phyloP scores from a whole-genome alignment of 2,329 filamentous ascomycete genomes.

The Incumbomyces delicatus region DNA sequence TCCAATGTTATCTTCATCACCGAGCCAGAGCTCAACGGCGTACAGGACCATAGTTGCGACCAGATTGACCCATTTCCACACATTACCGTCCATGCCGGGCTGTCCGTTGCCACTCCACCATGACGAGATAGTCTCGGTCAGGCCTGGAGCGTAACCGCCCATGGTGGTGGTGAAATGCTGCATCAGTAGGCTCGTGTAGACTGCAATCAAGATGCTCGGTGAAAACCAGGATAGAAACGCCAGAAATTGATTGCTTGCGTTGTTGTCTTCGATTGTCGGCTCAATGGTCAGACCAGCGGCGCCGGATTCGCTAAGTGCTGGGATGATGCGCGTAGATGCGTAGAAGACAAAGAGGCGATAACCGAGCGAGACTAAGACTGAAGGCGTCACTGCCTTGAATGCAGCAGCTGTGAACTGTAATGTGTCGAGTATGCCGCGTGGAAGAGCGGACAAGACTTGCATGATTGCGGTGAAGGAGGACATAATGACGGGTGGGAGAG shows the following conservation, averaged over 20 bases:
- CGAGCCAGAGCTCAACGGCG: constrained; percentile 78
- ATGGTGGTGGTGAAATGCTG: constrained; percentile 81
- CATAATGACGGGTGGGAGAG: constrained; percentile 96
- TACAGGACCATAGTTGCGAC: constrained; percentile 83
- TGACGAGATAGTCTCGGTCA: constrained; percentile 52
- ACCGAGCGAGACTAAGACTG: constrained; percentile 85
- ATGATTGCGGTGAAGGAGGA: constrained; percentile 89
- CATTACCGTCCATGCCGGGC: constrained; percentile 72
- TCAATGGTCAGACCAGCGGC: constrained; percentile 75
- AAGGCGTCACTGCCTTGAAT: constrained; percentile 89
- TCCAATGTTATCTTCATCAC: constrained; percentile 62
- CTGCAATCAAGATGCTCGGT: constrained; percentile 84
- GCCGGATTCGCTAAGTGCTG: constrained; percentile 78
- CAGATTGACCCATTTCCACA: constrained; percentile 90
- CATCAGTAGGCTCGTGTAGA: constrained; percentile 90
- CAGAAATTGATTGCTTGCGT: constrained; percentile 69
- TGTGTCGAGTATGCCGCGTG: constrained; percentile 69
- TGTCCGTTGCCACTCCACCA: constrained; percentile 68
- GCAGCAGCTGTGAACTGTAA: constrained; percentile 83
- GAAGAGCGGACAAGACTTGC: constrained; percentile 73
- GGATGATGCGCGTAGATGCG: constrained; percentile 89
- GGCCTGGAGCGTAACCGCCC: constrained; percentile 35
- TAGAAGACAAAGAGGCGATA: constrained; percentile 95
- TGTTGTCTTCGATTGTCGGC: constrained; percentile 73
- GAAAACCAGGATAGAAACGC: constrained; percentile 88